Conservation (phyloP, 495 filamentous ascomycete genomes). For the Monascus purpureus region DNA sequence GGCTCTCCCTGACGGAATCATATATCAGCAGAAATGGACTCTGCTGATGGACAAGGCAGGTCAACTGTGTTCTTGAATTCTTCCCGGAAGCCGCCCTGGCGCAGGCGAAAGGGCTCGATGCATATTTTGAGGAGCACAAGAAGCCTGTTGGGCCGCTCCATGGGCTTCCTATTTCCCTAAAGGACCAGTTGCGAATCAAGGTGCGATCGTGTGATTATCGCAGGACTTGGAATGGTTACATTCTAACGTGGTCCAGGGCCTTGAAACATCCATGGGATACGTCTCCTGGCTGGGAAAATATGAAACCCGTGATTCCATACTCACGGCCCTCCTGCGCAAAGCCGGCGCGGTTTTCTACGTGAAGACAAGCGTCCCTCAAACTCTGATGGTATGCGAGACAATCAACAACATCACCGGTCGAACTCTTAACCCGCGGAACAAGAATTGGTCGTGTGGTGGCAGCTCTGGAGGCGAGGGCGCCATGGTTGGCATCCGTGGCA, state of each 20-base stretch:
- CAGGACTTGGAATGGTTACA: neutral
- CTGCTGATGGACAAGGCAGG: too few species aligned
- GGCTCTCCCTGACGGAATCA: too few species aligned
- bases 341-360: conserved; percentile 24
- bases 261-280: conserved; percentile 24
- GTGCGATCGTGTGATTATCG: conserved; percentile 5
- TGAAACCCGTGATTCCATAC: conserved; percentile 4
- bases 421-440: conserved; percentile 41
- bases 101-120: conserved; percentile 43
- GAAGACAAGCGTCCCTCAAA: conserved; percentile 37
- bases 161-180: conserved; percentile 45
- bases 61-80: conserved; percentile 41
- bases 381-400: conserved; percentile 22
- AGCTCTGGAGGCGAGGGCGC: conserved; percentile 52
- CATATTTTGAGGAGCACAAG: conserved; percentile 25
- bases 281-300: conserved; percentile 12
- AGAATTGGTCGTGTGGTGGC: conserved; percentile 38
- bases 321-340: conserved; percentile 3
- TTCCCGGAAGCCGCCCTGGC: conserved; percentile 40
- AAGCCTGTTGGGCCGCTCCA: conserved; percentile 40
- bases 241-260: conserved; percentile 15
- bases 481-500: conserved; percentile 41
- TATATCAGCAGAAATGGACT: too few species aligned
- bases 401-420: conserved; percentile 24
- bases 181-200: conserved; percentile 50